These are phyloP conservation scores for Picea sitchensis DNA, from an alignment of 75 land plant genomes.

Conservation along the genomic window DNA sequence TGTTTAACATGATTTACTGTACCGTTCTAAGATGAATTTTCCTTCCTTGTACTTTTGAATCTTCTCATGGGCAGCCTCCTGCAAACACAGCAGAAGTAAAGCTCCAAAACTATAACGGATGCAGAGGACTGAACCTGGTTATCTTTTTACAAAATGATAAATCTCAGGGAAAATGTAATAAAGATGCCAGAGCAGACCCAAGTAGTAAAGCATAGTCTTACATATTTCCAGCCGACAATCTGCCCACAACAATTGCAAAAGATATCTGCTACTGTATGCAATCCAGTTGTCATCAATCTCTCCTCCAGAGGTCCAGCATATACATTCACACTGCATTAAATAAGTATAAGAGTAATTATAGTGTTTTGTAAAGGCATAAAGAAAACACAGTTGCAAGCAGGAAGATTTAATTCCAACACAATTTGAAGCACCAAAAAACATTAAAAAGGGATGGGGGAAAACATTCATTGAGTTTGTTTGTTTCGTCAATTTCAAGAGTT, in stretches of 20 bases:
- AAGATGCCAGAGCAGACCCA: neutral
- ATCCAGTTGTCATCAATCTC: conserved; percentile 36
- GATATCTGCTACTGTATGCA: conserved; percentile 39
- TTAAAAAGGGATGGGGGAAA: too few relatives aligned
- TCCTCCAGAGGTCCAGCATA: conserved; percentile 13
- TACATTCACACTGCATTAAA: conserved; percentile 9
- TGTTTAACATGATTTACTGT: neutral
- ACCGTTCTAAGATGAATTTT: conserved; percentile 56
- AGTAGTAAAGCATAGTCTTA: conserved; percentile 1
- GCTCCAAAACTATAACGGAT: neutral
- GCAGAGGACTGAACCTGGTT: neutral
- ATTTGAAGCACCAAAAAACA: too few relatives aligned
- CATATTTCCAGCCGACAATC: conserved; percentile 40
- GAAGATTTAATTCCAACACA: too few relatives aligned
- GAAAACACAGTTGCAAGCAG: too few relatives aligned
- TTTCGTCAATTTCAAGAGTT: too few relatives aligned
- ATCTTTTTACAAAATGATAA: neutral
- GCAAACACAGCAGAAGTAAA: conserved; percentile 4
- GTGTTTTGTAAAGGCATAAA: too few relatives aligned
- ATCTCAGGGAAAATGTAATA: neutral
- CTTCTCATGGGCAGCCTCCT: conserved; percentile 54
- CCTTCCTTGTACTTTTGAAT: conserved; percentile 63
- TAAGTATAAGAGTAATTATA: too few relatives aligned
- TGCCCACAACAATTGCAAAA: conserved; percentile 19
- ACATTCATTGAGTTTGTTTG: too few relatives aligned